Percentiles rank a stretch among this genome's conserved stretches.
Conservation (phyloP, 805 yeast species). For the Ogataea corticis region DNA sequence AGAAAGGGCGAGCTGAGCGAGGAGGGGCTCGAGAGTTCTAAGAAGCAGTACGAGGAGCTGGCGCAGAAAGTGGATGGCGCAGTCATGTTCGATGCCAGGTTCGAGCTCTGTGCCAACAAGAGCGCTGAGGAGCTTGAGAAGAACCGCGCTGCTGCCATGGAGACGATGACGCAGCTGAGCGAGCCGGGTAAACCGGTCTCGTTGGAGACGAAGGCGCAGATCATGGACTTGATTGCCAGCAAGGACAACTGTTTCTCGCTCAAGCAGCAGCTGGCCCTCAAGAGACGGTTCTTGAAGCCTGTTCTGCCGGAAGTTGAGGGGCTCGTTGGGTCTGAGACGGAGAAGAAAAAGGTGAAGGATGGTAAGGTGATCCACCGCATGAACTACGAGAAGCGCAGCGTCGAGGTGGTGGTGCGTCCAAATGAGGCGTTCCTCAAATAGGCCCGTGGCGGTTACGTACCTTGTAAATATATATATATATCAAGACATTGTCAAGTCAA, state of each 20-base stretch:
- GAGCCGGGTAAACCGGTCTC: constrained; percentile 31
- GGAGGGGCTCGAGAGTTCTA: constrained; percentile 26
- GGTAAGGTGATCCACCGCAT: constrained; percentile 55
- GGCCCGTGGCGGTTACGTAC: no score
- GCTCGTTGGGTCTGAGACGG: constrained; percentile 32
- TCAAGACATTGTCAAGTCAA: no score
- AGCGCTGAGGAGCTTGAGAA: constrained; percentile 35
- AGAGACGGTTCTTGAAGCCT: constrained; percentile 52
- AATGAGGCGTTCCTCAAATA: constrained; percentile 46
- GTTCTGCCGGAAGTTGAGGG: constrained; percentile 53
- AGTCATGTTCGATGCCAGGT: constrained; percentile 49
- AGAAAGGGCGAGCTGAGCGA: constrained; percentile 38
- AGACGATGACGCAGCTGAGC: constrained; percentile 20
- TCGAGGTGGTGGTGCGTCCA: constrained; percentile 56
- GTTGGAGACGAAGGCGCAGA: constrained; percentile 40
- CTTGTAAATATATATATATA: no score
- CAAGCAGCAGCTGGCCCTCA: constrained; percentile 40
- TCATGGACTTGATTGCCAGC: constrained; percentile 43
- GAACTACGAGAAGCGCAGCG: constrained; percentile 54
- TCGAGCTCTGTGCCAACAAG: constrained; percentile 41
- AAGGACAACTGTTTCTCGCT: constrained; percentile 39
- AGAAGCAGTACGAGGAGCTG: constrained; percentile 37
- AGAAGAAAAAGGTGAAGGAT: constrained; percentile 52
- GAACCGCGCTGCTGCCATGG: constrained; percentile 22
- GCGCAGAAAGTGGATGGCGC: constrained; percentile 43